phyloP scores from a whole-genome alignment of 352 stramenopile genomes.

The Phytopythium cucurbitacearum region DNA sequence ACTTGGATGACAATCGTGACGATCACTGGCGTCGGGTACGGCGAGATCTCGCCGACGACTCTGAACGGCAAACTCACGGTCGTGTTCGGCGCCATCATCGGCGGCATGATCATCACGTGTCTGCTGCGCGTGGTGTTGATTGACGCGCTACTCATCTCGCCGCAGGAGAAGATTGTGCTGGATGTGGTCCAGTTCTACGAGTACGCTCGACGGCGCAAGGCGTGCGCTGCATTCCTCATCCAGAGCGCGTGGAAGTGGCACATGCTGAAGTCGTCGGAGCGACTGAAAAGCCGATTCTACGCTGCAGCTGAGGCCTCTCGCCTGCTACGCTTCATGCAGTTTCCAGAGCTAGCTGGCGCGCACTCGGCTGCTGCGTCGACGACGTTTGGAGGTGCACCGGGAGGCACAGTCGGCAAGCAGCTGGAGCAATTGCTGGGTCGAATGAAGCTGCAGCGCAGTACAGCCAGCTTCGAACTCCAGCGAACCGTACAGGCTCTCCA shows the following conservation, averaged over 20 bases:
- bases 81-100: conserved; percentile 48
- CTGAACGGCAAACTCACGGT: conserved; percentile 55
- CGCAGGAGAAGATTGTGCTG: conserved; percentile 53
- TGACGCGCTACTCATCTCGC: conserved; percentile 43
- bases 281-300: conserved; percentile 31
- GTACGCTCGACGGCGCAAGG: conserved; percentile 35
- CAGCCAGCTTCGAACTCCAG: not conserved
- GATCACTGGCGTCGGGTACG: conserved; percentile 59
- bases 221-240: conserved; percentile 36
- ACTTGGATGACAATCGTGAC: conserved; percentile 69
- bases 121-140: conserved; percentile 58
- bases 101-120: conserved; percentile 54
- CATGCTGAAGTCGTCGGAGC: conserved; percentile 2
- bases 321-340: conserved; percentile 47
- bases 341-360: conserved; percentile 13
- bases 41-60: conserved; percentile 42
- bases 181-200: conserved; percentile 58
- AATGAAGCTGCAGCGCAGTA: conserved; percentile 10
- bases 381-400: conserved; percentile 6
- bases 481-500: not conserved
- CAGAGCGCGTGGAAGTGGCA: conserved; percentile 42
- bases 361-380: conserved; percentile 7
- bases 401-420: conserved; percentile 13
- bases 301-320: conserved; percentile 39
- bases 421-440: conserved; percentile 13